Evolutionary conservation across 2,329 filamentous ascomycete genomes (phyloP).

Genomic region (Dothideomycetes sp.): DNA sequence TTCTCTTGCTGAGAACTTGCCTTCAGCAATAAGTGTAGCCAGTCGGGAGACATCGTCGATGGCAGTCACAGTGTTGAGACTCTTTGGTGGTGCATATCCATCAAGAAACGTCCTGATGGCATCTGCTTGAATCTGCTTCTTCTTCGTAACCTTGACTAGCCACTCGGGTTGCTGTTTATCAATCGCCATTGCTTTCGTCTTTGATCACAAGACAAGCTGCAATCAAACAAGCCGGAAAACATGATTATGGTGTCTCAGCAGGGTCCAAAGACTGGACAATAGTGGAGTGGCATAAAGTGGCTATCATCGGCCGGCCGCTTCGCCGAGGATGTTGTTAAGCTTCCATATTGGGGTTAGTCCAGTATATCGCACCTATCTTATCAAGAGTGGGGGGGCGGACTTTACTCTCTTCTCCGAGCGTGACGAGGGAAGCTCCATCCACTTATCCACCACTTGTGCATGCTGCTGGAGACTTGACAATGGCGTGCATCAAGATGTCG

Average conservation of each 20-base stretch:
- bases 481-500: too few species aligned
- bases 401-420: neutral
- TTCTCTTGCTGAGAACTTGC: neutral
- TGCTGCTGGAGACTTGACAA: neutral
- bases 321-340: neutral
- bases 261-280: too few species aligned
- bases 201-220: too few species aligned
- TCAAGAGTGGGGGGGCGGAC: conserved; percentile 1
- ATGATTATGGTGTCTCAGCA: too few species aligned
- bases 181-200: neutral
- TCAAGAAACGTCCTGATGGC: too few species aligned
- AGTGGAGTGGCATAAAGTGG: too few species aligned
- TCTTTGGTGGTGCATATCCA: too few species aligned
- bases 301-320: too few species aligned
- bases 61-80: too few species aligned
- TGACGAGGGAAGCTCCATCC: neutral
- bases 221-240: too few species aligned
- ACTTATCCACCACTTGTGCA: neutral
- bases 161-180: neutral
- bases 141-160: neutral
- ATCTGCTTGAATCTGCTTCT: conserved; percentile 1
- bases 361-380: neutral
- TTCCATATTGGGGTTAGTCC: neutral
- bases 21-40: neutral
- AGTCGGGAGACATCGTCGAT: too few species aligned